Conservation (phyloP, 2,329 filamentous ascomycete genomes). For the Thelonectria blattea region DNA sequence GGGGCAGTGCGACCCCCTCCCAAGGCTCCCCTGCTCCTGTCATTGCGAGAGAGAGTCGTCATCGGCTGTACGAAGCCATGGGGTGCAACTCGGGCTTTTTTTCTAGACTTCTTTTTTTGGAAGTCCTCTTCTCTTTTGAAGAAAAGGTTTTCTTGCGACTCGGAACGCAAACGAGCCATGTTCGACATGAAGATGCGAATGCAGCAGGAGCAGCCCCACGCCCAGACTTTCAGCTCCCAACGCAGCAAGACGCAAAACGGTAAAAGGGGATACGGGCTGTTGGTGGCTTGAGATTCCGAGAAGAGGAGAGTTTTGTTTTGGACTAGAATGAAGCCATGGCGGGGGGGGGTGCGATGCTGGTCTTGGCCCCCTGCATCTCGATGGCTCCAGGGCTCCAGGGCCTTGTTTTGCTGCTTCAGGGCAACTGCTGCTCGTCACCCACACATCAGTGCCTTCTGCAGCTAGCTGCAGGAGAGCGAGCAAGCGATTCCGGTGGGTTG, state of each 20-base stretch:
- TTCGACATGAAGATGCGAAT: too few relatives aligned
- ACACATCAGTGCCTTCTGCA: background rate
- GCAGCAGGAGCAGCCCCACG: too few relatives aligned
- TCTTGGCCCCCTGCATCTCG: background rate
- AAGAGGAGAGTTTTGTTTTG: background rate
- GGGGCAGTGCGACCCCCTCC: slow-evolving; percentile 8
- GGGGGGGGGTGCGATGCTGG: too few relatives aligned
- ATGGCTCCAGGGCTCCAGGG: too few relatives aligned
- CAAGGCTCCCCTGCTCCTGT: slow-evolving; percentile 12
- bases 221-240: background rate
- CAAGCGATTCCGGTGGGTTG: background rate
- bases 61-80: background rate
- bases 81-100: background rate
- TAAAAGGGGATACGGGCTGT: background rate
- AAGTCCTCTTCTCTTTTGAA: background rate
- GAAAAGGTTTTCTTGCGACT: too few relatives aligned
- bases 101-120: background rate
- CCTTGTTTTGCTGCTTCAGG: background rate
- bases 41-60: slow-evolving; percentile 1
- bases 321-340: slow-evolving; percentile 13
- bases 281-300: background rate
- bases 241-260: background rate
- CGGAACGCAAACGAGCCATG: too few relatives aligned
- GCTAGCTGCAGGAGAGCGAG: background rate
- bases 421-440: background rate